Evolutionary conservation across 768 basidiomycete genomes (phyloP).

Genomic region (Boletus reticuloceps): DNA sequence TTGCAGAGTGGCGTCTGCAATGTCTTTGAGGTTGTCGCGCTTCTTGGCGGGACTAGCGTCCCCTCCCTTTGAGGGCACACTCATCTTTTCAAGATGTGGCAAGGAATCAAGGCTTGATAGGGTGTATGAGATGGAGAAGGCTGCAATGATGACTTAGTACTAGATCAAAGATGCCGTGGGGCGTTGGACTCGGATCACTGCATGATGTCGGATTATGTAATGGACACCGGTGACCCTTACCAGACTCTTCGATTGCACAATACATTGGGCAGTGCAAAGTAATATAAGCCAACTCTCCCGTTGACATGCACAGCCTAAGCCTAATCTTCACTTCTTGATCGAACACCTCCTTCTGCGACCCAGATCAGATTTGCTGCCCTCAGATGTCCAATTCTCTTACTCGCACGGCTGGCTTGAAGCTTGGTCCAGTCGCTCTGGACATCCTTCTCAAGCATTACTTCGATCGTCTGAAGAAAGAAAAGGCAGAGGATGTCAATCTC

Average conservation of each 20-base stretch:
- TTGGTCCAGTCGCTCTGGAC: conserved; percentile 72
- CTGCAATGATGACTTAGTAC: background rate
- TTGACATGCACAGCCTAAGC: no score
- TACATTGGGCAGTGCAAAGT: no score
- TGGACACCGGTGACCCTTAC: no score
- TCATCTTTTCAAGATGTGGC: background rate
- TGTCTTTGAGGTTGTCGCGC: conserved; percentile 29
- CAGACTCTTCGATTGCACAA: no score
- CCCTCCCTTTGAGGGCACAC: background rate
- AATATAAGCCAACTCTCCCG: no score
- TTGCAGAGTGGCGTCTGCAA: conserved; percentile 51
- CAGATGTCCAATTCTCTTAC: conserved; percentile 54
- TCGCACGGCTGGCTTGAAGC: conserved; percentile 56
- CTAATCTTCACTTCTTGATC: no score
- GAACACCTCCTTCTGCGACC: no score
- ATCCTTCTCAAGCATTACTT: conserved; percentile 88
- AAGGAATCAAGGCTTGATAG: no score
- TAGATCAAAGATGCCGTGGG: no score
- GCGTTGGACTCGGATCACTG: no score
- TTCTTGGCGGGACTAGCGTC: conserved; percentile 1
- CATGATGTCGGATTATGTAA: no score
- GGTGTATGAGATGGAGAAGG: no score
- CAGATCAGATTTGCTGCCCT: background rate
- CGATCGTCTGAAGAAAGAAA: conserved; percentile 52
- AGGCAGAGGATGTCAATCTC: conserved; percentile 31